These are phyloP conservation scores for Phaeomoniella chlamydospora DNA, from an alignment of 2,329 filamentous ascomycete genomes.

Conservation along the genomic window DNA sequence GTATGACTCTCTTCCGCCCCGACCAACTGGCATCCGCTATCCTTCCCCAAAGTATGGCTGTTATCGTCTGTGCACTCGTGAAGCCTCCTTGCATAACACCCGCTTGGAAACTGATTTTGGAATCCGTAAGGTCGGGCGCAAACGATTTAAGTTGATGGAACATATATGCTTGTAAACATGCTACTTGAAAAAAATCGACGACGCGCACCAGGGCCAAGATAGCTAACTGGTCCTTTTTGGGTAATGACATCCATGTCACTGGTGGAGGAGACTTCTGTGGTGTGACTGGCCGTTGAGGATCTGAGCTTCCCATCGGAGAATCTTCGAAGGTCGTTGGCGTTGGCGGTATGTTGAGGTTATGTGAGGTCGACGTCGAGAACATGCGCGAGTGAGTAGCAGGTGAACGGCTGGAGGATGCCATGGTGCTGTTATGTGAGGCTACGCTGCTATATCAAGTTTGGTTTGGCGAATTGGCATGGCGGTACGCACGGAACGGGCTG, in stretches of 20 bases:
- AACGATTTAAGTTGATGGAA: constrained; percentile 77
- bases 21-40: constrained; percentile 46
- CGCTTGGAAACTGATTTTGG: constrained; percentile 57
- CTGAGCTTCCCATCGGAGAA: too few relatives aligned
- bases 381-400: too few relatives aligned
- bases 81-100: constrained; percentile 65
- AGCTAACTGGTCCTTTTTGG: constrained; percentile 20
- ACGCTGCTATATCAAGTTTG: too few relatives aligned
- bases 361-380: too few relatives aligned
- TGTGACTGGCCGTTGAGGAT: neutral
- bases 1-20: constrained; percentile 62
- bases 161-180: constrained; percentile 48
- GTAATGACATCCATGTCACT: constrained; percentile 45
- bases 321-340: too few relatives aligned
- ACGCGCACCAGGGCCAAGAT: constrained; percentile 23
- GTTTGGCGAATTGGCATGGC: too few relatives aligned
- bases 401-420: too few relatives aligned
- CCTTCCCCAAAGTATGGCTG: constrained; percentile 67
- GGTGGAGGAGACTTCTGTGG: constrained; percentile 10
- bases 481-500: too few relatives aligned
- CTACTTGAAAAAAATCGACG: constrained; percentile 24
- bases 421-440: too few relatives aligned
- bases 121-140: constrained; percentile 36
- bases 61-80: constrained; percentile 65
- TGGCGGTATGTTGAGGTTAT: too few relatives aligned